A percentile compares a stretch with the other conserved stretches of the same genome.
phyloP scores from a whole-genome alignment of 2,329 filamentous ascomycete genomes.

The Pseudomassariella vexata region DNA sequence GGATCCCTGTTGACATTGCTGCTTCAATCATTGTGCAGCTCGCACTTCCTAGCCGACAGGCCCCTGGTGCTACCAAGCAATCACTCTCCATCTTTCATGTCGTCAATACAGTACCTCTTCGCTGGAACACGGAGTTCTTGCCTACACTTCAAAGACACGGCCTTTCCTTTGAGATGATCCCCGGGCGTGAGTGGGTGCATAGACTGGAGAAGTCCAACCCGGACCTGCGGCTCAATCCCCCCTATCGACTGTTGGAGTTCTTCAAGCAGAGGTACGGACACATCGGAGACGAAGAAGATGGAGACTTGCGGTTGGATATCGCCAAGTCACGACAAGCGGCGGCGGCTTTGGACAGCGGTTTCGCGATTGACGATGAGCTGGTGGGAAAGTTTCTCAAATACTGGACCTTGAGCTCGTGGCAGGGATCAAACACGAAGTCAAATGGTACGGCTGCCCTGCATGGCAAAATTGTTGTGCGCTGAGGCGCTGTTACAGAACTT shows the following conservation, averaged over 20 bases:
- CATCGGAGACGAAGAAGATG: too few relatives aligned
- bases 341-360: too few relatives aligned
- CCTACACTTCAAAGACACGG: constrained; percentile 40
- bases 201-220: constrained; percentile 37
- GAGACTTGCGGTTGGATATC: too few relatives aligned
- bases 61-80: constrained; percentile 17
- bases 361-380: too few relatives aligned
- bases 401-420: too few relatives aligned
- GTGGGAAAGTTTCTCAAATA: too few relatives aligned
- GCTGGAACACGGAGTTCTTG: constrained; percentile 47
- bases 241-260: constrained; percentile 45
- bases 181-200: constrained; percentile 37
- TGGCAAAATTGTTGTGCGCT: too few relatives aligned
- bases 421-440: too few relatives aligned
- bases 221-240: constrained; percentile 43
- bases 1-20: constrained; percentile 36
- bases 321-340: too few relatives aligned
- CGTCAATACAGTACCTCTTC: constrained; percentile 36
- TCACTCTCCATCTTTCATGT: constrained; percentile 1
- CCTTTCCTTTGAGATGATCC: constrained; percentile 36
- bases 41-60: constrained; percentile 27
- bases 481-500: too few relatives aligned
- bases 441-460: too few relatives aligned
- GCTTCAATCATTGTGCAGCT: too few relatives aligned
- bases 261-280: constrained; percentile 47